Percentiles rank a stretch among this genome's conserved stretches.
Conservation (phyloP, 805 yeast genomes). For the Wickerhamiella azymoides region DNA sequence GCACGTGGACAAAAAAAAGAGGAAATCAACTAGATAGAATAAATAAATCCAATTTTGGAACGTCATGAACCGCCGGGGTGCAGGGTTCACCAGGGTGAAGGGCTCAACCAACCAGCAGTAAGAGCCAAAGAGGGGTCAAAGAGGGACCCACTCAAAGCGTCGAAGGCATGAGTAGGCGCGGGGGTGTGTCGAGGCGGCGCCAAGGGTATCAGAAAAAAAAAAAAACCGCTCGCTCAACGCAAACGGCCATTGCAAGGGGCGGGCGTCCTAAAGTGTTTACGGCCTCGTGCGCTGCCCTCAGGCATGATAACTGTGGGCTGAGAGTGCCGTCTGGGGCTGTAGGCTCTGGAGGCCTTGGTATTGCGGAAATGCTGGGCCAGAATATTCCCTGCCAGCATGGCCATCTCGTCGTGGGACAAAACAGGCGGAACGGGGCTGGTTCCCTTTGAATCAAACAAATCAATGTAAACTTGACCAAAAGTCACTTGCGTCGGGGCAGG, state of each 20-base stretch:
- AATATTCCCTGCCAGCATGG: not conserved
- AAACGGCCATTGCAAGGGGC: not conserved
- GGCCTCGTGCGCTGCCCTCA: constrained; percentile 1
- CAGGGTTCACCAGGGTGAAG: too few relatives aligned
- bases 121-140: too few relatives aligned
- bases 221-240: not conserved
- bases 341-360: not conserved
- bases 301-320: not conserved
- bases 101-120: too few relatives aligned
- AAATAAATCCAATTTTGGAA: too few relatives aligned
- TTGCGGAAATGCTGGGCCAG: not conserved
- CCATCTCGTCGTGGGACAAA: not conserved
- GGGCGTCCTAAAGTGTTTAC: not conserved
- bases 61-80: too few relatives aligned
- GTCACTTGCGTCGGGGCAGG: not conserved
- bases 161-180: too few relatives aligned
- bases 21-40: too few relatives aligned
- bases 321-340: not conserved
- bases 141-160: too few relatives aligned
- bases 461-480: constrained; percentile 7
- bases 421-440: not conserved
- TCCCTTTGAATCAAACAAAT: not conserved
- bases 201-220: not conserved
- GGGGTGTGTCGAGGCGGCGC: too few relatives aligned
- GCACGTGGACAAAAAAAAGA: too few relatives aligned